These are phyloP conservation scores for Magnaporthiopsis rhizophila DNA, from an alignment of 2,329 filamentous ascomycete species.

Conservation along the genomic window DNA sequence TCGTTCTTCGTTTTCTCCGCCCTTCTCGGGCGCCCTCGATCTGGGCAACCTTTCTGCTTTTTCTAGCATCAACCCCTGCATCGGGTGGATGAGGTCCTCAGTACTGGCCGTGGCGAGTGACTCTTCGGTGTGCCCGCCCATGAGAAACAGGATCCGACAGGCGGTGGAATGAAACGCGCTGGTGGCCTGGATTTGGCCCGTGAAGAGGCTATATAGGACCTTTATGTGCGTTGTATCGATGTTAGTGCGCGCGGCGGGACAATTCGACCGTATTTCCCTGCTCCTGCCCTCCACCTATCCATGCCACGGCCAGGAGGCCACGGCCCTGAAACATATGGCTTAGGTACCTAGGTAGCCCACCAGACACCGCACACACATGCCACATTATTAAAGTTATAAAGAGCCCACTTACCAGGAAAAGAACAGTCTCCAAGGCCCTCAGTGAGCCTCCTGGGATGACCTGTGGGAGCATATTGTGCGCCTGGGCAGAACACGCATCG, in stretches of 20 bases:
- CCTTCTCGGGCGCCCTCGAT: background rate
- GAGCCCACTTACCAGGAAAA: conserved; percentile 37
- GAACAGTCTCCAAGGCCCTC: conserved; percentile 33
- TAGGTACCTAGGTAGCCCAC: too few species aligned
- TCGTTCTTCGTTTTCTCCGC: conserved; percentile 2
- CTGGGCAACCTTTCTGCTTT: background rate
- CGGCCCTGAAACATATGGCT: background rate
- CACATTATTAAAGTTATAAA: background rate
- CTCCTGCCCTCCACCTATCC: background rate
- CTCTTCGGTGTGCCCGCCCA: conserved; percentile 28
- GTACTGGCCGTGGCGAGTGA: background rate
- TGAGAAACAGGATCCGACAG: conserved; percentile 38
- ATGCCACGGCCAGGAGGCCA: background rate
- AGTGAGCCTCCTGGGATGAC: conserved; percentile 34
- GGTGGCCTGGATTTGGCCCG: conserved; percentile 21
- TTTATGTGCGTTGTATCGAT: conserved; percentile 11
- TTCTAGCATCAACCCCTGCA: background rate
- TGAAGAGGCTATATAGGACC: conserved; percentile 34
- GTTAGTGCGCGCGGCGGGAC: background rate
- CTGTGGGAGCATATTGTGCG: conserved; percentile 32
- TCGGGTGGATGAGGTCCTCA: background rate
- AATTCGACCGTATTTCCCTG: background rate
- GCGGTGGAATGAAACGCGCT: conserved; percentile 31
- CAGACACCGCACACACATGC: too few species aligned
- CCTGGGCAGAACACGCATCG: conserved; percentile 31